Percentiles rank a stretch among this genome's conserved stretches.
These are phyloP conservation scores for Metschnikowia hibisci DNA, from an alignment of 805 yeast species.

Conservation along the genomic window DNA sequence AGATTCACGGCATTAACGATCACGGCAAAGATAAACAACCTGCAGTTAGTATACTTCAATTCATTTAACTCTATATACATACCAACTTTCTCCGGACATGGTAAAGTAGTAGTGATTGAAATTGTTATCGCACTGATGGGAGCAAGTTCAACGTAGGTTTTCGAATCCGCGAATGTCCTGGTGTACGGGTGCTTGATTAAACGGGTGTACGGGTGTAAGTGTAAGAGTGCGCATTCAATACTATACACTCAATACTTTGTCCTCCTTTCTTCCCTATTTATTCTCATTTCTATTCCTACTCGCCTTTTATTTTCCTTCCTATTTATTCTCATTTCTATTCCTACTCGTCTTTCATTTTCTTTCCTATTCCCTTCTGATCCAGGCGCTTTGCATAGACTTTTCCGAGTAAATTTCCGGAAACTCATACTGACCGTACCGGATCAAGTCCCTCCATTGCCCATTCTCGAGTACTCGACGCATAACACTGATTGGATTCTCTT, in stretches of 20 bases:
- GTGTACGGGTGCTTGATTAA: constrained; percentile 5
- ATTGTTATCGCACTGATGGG: constrained; percentile 4
- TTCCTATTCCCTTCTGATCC: neutral
- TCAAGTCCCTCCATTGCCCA: constrained; percentile 22
- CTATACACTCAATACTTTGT: too few species aligned
- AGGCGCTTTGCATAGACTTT: too few species aligned
- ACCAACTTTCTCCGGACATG: constrained; percentile 31
- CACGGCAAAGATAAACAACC: constrained; percentile 74
- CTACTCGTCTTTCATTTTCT: too few species aligned
- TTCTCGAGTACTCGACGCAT: constrained; percentile 21
- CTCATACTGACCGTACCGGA: constrained; percentile 24
- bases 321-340: too few species aligned
- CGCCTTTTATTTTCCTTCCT: too few species aligned
- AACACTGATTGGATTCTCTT: constrained; percentile 25
- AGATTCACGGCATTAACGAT: constrained; percentile 81
- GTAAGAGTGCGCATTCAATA: too few species aligned
- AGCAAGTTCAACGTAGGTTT: neutral
- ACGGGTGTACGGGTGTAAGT: too few species aligned
- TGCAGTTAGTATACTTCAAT: constrained; percentile 17
- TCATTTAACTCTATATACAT: constrained; percentile 11
- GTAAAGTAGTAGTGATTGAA: neutral
- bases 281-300: too few species aligned
- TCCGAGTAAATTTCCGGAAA: constrained; percentile 22
- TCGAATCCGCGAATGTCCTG: too few species aligned
- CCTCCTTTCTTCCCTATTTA: too few species aligned